Conservation (phyloP, 1,139 yeast species). For the Geotrichum fermentans region DNA sequence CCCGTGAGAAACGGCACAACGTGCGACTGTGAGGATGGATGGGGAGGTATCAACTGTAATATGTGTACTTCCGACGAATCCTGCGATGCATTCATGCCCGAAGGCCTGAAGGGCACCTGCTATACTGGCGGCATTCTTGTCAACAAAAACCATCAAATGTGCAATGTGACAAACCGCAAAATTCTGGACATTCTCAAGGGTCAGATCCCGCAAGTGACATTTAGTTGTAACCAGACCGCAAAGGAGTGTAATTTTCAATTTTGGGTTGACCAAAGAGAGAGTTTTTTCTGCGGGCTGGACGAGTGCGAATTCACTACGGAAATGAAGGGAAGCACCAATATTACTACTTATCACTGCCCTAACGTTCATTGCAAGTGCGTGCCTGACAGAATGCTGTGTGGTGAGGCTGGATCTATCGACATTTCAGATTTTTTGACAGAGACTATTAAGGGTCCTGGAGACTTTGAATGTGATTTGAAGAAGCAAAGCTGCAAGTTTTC, state of each 20-base stretch:
- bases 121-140: slow-evolving; percentile 84
- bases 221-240: slow-evolving; percentile 70
- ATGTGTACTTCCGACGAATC: slow-evolving; percentile 63
- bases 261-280: slow-evolving; percentile 88
- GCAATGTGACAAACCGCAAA: slow-evolving; percentile 85
- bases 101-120: slow-evolving; percentile 81
- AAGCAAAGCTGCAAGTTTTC: slow-evolving; percentile 66
- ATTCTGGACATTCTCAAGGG: slow-evolving; percentile 76
- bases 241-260: slow-evolving; percentile 77
- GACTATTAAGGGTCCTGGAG: slow-evolving; percentile 90
- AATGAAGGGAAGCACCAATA: slow-evolving; percentile 45
- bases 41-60: slow-evolving; percentile 94
- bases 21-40: slow-evolving; percentile 77
- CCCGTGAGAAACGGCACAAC: slow-evolving; percentile 51
- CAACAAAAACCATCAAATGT: slow-evolving; percentile 78
- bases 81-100: slow-evolving; percentile 87
- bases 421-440: slow-evolving; percentile 87
- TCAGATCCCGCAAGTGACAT: slow-evolving; percentile 84
- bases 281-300: slow-evolving; percentile 80
- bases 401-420: slow-evolving; percentile 89
- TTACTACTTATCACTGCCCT: slow-evolving; percentile 74
- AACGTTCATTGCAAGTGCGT: slow-evolving; percentile 77
- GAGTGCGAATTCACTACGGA: slow-evolving; percentile 68
- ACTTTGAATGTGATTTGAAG: slow-evolving; percentile 69
- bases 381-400: slow-evolving; percentile 91